Evolutionary conservation across 176 grass and related monocot species (phyloP).

Genomic region (Ensete ventricosum): DNA sequence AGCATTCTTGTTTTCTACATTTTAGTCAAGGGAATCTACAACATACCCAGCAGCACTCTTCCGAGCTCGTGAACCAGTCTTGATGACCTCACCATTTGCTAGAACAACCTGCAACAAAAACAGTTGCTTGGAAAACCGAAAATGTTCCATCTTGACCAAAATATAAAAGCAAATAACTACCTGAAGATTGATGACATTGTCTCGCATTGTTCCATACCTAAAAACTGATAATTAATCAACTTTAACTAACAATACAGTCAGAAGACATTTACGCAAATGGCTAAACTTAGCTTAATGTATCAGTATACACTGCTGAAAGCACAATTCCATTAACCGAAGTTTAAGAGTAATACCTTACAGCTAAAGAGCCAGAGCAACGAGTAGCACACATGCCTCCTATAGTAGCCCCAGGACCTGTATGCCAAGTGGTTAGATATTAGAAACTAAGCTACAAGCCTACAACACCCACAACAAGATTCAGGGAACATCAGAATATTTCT

Average conservation of each 20-base stretch:
- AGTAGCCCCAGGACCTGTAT: conserved; percentile 89
- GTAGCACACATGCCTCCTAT: conserved; percentile 99
- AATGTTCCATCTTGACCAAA: conserved; percentile 1
- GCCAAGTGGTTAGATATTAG: conserved; percentile 5
- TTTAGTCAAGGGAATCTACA: conserved; percentile 17
- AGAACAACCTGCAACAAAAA: conserved; percentile 60
- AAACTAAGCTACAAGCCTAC: not conserved
- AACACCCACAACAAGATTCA: not conserved
- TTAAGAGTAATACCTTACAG: conserved; percentile 76
- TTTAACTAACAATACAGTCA: conserved; percentile 10
- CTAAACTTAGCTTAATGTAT: not conserved
- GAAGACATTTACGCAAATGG: not conserved
- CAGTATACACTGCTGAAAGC: conserved; percentile 5
- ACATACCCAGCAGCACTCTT: conserved; percentile 97
- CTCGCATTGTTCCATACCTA: conserved; percentile 99
- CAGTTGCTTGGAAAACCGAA: not conserved
- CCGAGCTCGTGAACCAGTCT: conserved; percentile 74
- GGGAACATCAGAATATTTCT: not conserved
- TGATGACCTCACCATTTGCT: conserved; percentile 83
- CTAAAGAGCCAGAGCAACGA: conserved; percentile 92
- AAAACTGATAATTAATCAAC: conserved; percentile 51
- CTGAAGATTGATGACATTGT: conserved; percentile 93
- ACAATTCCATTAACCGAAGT: conserved; percentile 22
- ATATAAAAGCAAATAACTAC: conserved; percentile 29
- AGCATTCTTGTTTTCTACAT: conserved; percentile 1